phyloP scores from a whole-genome alignment of 371 early-diverging fungal genomes.

The Rozella allomycis region DNA sequence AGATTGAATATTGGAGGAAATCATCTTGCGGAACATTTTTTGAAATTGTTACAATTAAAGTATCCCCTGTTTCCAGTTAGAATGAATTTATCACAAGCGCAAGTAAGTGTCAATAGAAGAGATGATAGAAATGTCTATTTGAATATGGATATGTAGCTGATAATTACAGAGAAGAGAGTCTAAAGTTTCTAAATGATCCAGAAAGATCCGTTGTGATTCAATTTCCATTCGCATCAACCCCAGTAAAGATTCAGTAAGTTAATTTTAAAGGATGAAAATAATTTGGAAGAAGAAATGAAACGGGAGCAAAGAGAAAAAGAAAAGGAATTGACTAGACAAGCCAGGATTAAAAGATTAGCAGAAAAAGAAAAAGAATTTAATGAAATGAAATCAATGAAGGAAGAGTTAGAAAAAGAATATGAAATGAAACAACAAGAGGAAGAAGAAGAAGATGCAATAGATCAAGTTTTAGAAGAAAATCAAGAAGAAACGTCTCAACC shows the following conservation, averaged over 20 bases:
- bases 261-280: constrained; percentile 40
- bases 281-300: constrained; percentile 47
- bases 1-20: constrained; percentile 46
- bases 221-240: constrained; percentile 44
- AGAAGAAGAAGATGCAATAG: too few species aligned
- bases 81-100: constrained; percentile 45
- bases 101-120: constrained; percentile 14
- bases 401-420: constrained; percentile 56
- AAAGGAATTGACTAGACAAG: constrained; percentile 39
- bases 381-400: constrained; percentile 47
- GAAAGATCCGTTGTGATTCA: constrained; percentile 40
- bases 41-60: constrained; percentile 65
- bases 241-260: too few species aligned
- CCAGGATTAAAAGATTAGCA: constrained; percentile 48
- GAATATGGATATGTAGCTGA: constrained; percentile 43
- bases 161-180: constrained; percentile 45
- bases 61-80: constrained; percentile 66
- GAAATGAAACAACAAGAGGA: constrained; percentile 45
- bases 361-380: constrained; percentile 62
- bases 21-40: constrained; percentile 49
- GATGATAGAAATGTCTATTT: constrained; percentile 1
- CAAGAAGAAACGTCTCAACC: too few species aligned
- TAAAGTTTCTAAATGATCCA: constrained; percentile 28
- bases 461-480: too few species aligned
- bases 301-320: constrained; percentile 40